phyloP scores from a whole-genome alignment of 2,329 filamentous ascomycete genomes.

The Thelonectria rubi region DNA sequence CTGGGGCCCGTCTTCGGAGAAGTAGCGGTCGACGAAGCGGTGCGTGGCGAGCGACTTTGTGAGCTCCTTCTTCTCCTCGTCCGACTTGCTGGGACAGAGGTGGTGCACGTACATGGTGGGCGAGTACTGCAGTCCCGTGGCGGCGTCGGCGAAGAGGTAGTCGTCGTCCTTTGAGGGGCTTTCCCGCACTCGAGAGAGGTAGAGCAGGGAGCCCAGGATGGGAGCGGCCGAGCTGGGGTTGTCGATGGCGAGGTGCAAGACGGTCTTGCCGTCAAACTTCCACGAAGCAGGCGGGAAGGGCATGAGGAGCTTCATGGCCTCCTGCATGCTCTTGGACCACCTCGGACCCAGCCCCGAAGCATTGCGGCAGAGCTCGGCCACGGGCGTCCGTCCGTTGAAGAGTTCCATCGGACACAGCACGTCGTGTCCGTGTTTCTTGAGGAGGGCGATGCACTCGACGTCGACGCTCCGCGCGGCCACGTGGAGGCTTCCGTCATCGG shows the following conservation, averaged over 20 bases:
- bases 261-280: slow-evolving; percentile 8
- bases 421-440: slow-evolving; percentile 1
- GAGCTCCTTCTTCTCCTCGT: neutral
- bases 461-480: neutral
- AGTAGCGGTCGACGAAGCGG: neutral
- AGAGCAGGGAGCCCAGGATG: neutral
- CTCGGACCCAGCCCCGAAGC: neutral
- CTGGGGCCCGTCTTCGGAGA: neutral
- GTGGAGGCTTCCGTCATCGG: neutral
- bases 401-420: neutral
- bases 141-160: neutral
- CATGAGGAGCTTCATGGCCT: neutral
- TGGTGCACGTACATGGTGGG: slow-evolving; percentile 1
- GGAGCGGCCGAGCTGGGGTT: neutral
- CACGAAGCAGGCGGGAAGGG: neutral
- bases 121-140: neutral
- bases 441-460: neutral
- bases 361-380: neutral
- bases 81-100: neutral
- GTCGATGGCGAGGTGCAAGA: slow-evolving; percentile 1
- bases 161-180: neutral
- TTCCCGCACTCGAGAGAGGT: neutral
- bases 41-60: neutral
- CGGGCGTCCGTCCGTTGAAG: neutral
- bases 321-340: neutral